phyloP scores from a whole-genome alignment of 1,284 basidiomycete genomes.

The Grifola frondosa region DNA sequence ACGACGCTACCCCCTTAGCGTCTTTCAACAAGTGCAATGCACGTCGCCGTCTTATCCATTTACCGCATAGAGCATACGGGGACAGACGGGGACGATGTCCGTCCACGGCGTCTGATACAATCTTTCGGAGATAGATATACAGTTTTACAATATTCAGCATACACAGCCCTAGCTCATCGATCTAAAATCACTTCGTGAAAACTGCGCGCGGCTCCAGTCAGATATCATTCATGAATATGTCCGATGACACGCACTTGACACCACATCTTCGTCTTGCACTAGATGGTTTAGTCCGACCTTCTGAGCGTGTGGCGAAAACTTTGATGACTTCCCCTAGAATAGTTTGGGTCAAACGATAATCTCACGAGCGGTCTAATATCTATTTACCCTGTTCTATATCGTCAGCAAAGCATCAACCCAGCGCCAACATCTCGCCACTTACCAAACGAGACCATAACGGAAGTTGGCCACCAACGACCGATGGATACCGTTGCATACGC shows the following conservation, averaged over 20 bases:
- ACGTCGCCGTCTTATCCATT: too few species aligned
- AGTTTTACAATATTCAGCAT: conserved; percentile 3
- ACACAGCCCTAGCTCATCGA: background rate
- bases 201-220: conserved; percentile 22
- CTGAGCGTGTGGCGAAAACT: conserved; percentile 90
- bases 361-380: background rate
- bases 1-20: too few species aligned
- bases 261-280: conserved; percentile 93
- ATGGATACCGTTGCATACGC: conserved; percentile 91
- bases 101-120: too few species aligned
- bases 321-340: conserved; percentile 80
- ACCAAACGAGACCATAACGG: conserved; percentile 91
- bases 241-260: conserved; percentile 67
- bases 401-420: conserved; percentile 2
- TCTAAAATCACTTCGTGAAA: conserved; percentile 35
- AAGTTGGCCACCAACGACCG: conserved; percentile 88
- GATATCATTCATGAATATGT: conserved; percentile 2
- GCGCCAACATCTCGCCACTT: conserved; percentile 29
- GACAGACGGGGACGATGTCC: too few species aligned
- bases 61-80: too few species aligned
- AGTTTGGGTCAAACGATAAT: conserved; percentile 1
- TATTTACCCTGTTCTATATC: conserved; percentile 8
- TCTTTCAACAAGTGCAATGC: too few species aligned
- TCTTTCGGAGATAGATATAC: too few species aligned
- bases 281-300: conserved; percentile 89